Conservation (phyloP, 306 rosid genomes). For the Crataegus laevigata region DNA sequence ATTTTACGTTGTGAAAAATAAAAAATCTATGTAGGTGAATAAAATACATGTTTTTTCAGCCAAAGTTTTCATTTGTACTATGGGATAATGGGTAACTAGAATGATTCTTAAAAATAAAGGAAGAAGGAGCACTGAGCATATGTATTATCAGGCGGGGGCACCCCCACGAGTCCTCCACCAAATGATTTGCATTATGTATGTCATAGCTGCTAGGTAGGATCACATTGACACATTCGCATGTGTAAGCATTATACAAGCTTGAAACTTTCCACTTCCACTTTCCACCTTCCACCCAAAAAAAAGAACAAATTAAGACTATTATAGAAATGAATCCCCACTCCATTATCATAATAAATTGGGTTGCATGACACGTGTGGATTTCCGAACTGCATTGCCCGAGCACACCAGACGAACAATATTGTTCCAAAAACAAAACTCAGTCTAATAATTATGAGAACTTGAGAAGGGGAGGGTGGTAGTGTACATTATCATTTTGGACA, state of each 20-base stretch:
- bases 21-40: too few relatives aligned
- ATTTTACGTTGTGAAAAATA: too few relatives aligned
- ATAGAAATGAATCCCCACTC: neutral
- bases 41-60: too few relatives aligned
- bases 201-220: neutral
- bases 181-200: constrained; percentile 4
- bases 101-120: neutral
- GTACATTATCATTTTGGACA: too few relatives aligned
- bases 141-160: constrained; percentile 1
- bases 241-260: neutral
- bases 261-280: too few relatives aligned
- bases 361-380: constrained; percentile 52
- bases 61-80: neutral
- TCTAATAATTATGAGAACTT: neutral
- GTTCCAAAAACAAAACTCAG: neutral
- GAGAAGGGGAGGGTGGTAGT: too few relatives aligned
- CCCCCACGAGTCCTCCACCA: neutral
- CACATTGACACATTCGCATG: neutral
- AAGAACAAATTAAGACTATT: neutral
- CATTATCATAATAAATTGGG: constrained; percentile 22
- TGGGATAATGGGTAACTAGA: neutral
- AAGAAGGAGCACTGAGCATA: neutral
- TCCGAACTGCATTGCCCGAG: constrained; percentile 38
- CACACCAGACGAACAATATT: neutral
- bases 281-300: neutral